phyloP scores from a whole-genome alignment of 1,139 yeast species.

The Suhomyces ambrosiae region DNA sequence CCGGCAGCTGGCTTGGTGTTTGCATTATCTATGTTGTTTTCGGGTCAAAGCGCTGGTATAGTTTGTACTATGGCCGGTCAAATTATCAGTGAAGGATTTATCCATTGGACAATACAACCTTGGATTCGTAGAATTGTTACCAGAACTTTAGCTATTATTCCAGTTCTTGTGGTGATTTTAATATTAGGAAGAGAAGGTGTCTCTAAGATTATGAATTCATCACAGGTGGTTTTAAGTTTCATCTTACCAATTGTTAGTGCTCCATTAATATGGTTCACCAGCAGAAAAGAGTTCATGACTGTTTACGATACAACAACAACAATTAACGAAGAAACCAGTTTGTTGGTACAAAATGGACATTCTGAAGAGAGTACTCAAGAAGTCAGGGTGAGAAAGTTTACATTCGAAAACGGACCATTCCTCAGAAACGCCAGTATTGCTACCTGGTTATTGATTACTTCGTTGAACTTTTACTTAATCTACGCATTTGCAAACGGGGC shows the following conservation, averaged over 20 bases:
- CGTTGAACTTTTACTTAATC: conserved; percentile 73
- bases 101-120: conserved; percentile 73
- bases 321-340: conserved; percentile 14
- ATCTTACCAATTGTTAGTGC: conserved; percentile 75
- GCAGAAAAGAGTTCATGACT: conserved; percentile 60
- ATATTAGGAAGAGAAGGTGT: conserved; percentile 68
- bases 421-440: conserved; percentile 56
- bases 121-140: conserved; percentile 78
- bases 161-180: conserved; percentile 65
- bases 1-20: conserved; percentile 78
- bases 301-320: conserved; percentile 36
- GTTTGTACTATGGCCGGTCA: conserved; percentile 90
- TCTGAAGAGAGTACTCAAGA: conserved; percentile 7
- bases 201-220: conserved; percentile 64
- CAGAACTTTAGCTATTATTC: conserved; percentile 69
- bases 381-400: conserved; percentile 17
- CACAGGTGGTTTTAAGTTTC: conserved; percentile 75
- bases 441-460: conserved; percentile 74
- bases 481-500: conserved; percentile 69
- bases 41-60: conserved; percentile 84
- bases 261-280: conserved; percentile 76
- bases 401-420: conserved; percentile 65
- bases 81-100: conserved; percentile 80
- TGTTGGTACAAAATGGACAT: conserved; percentile 11
- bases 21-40: conserved; percentile 71